Evolutionary conservation across 257 asterid species (phyloP), one percentile per base, ranked within the genome.

Genomic region (Fraxinus excelsior): DNA sequence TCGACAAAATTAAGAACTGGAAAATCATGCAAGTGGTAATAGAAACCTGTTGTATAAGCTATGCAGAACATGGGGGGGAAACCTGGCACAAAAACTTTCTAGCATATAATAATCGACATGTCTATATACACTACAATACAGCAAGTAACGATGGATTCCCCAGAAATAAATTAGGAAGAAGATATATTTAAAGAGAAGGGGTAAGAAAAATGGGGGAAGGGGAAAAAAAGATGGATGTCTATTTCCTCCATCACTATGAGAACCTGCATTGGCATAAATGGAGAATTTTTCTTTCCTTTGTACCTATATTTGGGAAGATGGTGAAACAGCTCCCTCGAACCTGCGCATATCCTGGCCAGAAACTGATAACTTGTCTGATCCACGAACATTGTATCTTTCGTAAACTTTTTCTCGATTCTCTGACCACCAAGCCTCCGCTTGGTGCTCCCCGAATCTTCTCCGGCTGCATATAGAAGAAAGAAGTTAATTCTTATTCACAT

Each of bases 371-470:
- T 90, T 91, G 81, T 91, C 98, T 2, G 96, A 93, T 67, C 97
- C 97, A 2, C 99, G 88, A 35, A 95, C 94, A 26, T 93, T 95
- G 78, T 93, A 95, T 72, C 84, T 91, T 87, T 93, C 94, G 5
- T 93, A 91, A 19, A 95, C 97, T 62, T 84, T 95, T 67, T 93
- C 99, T 16, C 98, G 91, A 76, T 95, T 95, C 85, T 95, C 99
- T 2, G 97, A 91, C 99, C 99, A 95, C 99, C 99, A 95, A 4
- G 92, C 90, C 84, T 93, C 98, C 0, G 99, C 99, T 82, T 95
- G 99, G 89, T 91, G 99, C 84, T 95, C 98, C 72, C 99, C 98
- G 13, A 95, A 93, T 88, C 96, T 91, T 82, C 97, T 88, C 75
- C 98, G 98, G 84, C 98, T 93, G 88, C 81, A 78, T n/a, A 81